Evolutionary conservation across 345 rosid genomes (phyloP), one percentile per base, ranked within the genome.

Genomic region (Euphorbia tirucalli): DNA sequence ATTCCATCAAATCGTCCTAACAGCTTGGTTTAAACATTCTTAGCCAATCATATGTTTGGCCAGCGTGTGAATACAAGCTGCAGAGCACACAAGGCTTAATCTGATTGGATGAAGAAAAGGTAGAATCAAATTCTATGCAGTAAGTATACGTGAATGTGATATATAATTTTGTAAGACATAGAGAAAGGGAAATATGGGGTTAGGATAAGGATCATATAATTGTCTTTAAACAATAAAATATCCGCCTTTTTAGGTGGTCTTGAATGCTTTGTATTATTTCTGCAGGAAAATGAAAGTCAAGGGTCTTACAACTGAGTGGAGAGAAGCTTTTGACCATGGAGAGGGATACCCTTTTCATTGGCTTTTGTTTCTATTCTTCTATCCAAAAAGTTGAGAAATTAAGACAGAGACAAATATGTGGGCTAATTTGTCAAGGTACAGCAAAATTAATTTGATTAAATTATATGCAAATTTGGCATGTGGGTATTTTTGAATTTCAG

Each of bases 401-500:
- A 35, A 44, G 52, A 68, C 67, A 7, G 11, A 24, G 75, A 68
- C 75, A 77, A 80, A 48, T 31, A 39, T 25, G 56, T 50, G 52
- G 77, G 77, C 65, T 70, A 70, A 78, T 54, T 75, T 69, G 55
- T 64, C 71, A 66, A 74, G 71, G 68, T 21, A 55, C 32, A 18
- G 46, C 59, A 71, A 22, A 58, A 37, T 32, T 61, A 19, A 4
- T 11, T 35, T 56, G 69, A 76, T 70, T 68, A 24, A 56, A 66
- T 64, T 32, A 57, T 58, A 68, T 75, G 62, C 71, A 72, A 67
- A 57, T 82, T 70, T 72, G 86, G 84, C 90, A 88, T 74, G 90
- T 83, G 88, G 70, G 78, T 48, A 68, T 83, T 79, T 80, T 79
- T 80, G 85, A 85, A 82, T 82, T 86, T 77, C 52, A 89, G 85